Conservation (phyloP, 768 basidiomycete species). For the Lentinula sp. region DNA sequence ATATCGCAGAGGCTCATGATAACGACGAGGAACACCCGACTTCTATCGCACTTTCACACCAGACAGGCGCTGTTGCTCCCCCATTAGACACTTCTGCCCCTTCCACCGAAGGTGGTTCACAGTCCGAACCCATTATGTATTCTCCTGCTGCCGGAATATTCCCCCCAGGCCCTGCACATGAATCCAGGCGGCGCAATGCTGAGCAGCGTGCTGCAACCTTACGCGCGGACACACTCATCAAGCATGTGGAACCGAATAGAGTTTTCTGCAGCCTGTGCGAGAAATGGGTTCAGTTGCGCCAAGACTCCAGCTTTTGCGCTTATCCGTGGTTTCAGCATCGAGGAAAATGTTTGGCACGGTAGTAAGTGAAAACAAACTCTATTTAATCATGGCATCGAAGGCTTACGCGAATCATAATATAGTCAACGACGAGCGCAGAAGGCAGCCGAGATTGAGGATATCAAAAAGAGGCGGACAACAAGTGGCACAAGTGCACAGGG, state of each 20-base stretch:
- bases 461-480: slow-evolving; percentile 28
- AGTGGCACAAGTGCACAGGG: not conserved
- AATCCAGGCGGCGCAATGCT: slow-evolving; percentile 68
- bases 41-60: not conserved
- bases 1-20: not conserved
- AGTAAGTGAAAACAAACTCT: slow-evolving; percentile 38
- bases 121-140: slow-evolving; percentile 20
- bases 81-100: not conserved
- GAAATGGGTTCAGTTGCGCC: slow-evolving; percentile 80
- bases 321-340: slow-evolving; percentile 81
- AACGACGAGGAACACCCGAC: not conserved
- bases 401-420: slow-evolving; percentile 4
- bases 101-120: not conserved
- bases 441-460: slow-evolving; percentile 44
- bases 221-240: slow-evolving; percentile 57
- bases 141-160: slow-evolving; percentile 21
- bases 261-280: slow-evolving; percentile 72
- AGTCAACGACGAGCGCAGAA: slow-evolving; percentile 57
- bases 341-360: slow-evolving; percentile 65
- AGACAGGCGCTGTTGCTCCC: not conserved
- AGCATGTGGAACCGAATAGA: slow-evolving; percentile 65
- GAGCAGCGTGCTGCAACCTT: slow-evolving; percentile 74
- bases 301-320: slow-evolving; percentile 74
- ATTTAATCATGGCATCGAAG: not conserved
- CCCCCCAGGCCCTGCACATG: slow-evolving; percentile 33